Evolutionary conservation across 768 basidiomycete species (phyloP), one percentile per base, ranked within the genome.

Genomic region (Podaxis sp.): DNA sequence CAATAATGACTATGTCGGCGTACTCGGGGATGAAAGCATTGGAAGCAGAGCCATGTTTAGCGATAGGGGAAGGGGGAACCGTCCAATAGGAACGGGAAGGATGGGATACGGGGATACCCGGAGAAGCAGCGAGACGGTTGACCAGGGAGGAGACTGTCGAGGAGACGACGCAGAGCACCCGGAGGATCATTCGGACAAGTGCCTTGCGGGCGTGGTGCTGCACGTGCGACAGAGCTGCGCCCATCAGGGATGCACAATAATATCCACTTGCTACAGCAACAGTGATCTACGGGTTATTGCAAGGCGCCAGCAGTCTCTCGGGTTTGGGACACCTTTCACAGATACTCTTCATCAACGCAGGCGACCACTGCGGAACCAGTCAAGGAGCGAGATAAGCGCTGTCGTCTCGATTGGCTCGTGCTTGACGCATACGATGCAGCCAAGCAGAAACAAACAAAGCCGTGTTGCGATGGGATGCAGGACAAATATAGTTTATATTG

Each of bases 1-100:
- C 91, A 59, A 93, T 82, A 56, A 93, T 77, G 26, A 91, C 84
- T 2, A 92, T 73, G 65, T 93, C 92, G 4, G 83, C 87, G 55
- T 86, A 74, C 0, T 68, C 65, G 5, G 84, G 86, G 17, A 78
- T 55, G 1, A 61, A 58, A 44, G 65, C 57, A 40, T 71, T 69
- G 5, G 67, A 57, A 6, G 56, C 66, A 5, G 68, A 63, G 15
- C 76, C 76, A 39, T 76, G 72, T 36, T 65, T 65, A 2, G 83
- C 74, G 15, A 88, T 79, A 15, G 78, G 69, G 0, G 86, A 79
- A 0, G 77, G 75, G 2, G 88, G 87, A 8, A 79, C 68, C 7
- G 80, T 81, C 90, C 90, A 93, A 68, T 87, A 90, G 0, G 91
- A 79, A 15, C 73, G 69, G 0, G 84, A 84, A 2, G 87, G 83